These are phyloP conservation scores for Primulina tabacum DNA, from an alignment of 257 asterid genomes.

Conservation along the genomic window DNA sequence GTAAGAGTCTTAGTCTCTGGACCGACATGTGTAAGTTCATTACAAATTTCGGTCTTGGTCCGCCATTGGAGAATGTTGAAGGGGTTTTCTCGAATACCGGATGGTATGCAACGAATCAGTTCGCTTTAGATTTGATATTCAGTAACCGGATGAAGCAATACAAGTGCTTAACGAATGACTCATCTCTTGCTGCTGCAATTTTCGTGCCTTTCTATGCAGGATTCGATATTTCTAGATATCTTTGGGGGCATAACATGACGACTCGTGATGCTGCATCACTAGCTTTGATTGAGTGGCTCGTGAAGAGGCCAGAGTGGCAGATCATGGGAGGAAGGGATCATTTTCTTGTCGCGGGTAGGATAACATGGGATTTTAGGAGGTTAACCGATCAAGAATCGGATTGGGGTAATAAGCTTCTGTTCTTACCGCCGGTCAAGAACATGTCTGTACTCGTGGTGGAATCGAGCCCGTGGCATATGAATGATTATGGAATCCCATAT, in stretches of 20 bases:
- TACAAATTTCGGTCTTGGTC: constrained; percentile 54
- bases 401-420: constrained; percentile 87
- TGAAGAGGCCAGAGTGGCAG: constrained; percentile 67
- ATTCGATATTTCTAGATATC: constrained; percentile 71
- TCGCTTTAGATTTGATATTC: constrained; percentile 54
- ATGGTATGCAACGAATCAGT: constrained; percentile 58
- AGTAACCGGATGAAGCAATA: constrained; percentile 54
- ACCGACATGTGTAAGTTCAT: constrained; percentile 58
- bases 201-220: constrained; percentile 78
- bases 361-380: constrained; percentile 91
- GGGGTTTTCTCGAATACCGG: constrained; percentile 58
- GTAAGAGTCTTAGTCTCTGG: constrained; percentile 51
- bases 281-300: constrained; percentile 73
- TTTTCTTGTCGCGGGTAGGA: constrained; percentile 85
- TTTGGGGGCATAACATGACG: constrained; percentile 73
- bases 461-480: constrained; percentile 80
- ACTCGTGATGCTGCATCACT: constrained; percentile 76
- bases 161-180: constrained; percentile 54
- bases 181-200: constrained; percentile 58
- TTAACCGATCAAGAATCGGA: constrained; percentile 48
- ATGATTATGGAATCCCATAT: constrained; percentile 81
- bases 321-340: constrained; percentile 92
- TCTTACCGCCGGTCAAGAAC: constrained; percentile 67
- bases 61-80: constrained; percentile 44
- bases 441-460: constrained; percentile 92